Evolutionary conservation across 1,284 basidiomycete species (phyloP).

Genomic region (Fomitiporia mediterranea): DNA sequence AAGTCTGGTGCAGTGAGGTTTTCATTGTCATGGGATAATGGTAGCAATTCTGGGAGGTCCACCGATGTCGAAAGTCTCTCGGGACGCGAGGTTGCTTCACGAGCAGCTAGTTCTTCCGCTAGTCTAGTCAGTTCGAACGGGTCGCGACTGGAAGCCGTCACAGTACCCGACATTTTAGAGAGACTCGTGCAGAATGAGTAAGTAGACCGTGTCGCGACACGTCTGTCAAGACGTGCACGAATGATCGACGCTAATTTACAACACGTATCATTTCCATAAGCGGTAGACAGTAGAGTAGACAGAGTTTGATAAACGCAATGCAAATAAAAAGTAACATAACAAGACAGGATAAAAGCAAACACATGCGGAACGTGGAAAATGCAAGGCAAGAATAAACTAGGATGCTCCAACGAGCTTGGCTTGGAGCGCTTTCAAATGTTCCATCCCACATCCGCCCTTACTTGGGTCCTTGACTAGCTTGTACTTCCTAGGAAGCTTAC

Average conservation of each 20-base stretch:
- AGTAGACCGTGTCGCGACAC: neutral
- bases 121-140: constrained; percentile 65
- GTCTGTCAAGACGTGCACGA: neutral
- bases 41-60: constrained; percentile 62
- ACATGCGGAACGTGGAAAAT: neutral
- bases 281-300: neutral
- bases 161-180: neutral
- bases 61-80: constrained; percentile 29
- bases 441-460: constrained; percentile 50
- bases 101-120: constrained; percentile 62
- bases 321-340: neutral
- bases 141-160: constrained; percentile 30
- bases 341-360: neutral
- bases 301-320: neutral
- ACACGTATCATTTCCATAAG: neutral
- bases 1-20: constrained; percentile 68
- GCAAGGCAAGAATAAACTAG: neutral
- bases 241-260: neutral
- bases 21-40: constrained; percentile 76
- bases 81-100: constrained; percentile 37
- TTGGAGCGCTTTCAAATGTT: constrained; percentile 30
- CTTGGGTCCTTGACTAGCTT: constrained; percentile 45
- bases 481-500: constrained; percentile 44
- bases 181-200: neutral
- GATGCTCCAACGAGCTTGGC: neutral